These are phyloP conservation scores for Pharus latifolius DNA, from an alignment of 176 grass and related monocot genomes.

Conservation along the genomic window DNA sequence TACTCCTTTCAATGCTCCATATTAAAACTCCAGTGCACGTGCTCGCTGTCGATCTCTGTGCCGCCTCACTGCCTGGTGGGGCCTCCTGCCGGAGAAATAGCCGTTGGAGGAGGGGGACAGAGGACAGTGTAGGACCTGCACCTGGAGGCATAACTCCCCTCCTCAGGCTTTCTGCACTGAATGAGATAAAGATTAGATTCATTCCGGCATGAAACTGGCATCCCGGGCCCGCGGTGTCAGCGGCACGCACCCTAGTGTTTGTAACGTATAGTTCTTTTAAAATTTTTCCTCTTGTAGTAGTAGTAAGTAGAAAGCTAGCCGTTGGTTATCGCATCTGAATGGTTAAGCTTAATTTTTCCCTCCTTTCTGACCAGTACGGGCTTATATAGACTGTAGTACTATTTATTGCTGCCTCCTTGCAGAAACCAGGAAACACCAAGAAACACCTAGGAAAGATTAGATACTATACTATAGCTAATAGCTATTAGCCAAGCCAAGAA, in stretches of 20 bases:
- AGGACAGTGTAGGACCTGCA: not conserved
- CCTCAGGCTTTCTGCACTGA: constrained; percentile 1
- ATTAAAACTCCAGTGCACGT: constrained; percentile 17
- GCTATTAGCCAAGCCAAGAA: not conserved
- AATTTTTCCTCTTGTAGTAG: not conserved
- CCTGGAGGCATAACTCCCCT: not conserved
- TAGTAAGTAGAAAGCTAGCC: constrained; percentile 16
- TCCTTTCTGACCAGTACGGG: not conserved
- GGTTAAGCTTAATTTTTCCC: constrained; percentile 26
- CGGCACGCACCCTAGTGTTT: not conserved
- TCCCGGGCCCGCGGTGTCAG: not conserved
- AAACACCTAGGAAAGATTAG: not conserved
- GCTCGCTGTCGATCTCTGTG: constrained; percentile 3
- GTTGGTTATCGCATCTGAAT: constrained; percentile 46
- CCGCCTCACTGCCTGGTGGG: not conserved
- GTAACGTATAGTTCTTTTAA: constrained; percentile 14
- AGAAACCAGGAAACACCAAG: constrained; percentile 12
- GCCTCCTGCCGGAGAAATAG: constrained; percentile 10
- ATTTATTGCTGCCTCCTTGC: constrained; percentile 16
- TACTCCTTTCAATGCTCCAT: constrained; percentile 10
- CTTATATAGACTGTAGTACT: constrained; percentile 23
- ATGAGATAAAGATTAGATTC: constrained; percentile 17
- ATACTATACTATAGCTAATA: constrained; percentile 8
- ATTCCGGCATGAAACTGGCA: not conserved
- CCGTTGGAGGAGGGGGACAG: constrained; percentile 17